A percentile compares a stretch with the other conserved stretches of the same genome.
phyloP scores from a whole-genome alignment of 2,329 filamentous ascomycete species.

The Sporothrix globosa region DNA sequence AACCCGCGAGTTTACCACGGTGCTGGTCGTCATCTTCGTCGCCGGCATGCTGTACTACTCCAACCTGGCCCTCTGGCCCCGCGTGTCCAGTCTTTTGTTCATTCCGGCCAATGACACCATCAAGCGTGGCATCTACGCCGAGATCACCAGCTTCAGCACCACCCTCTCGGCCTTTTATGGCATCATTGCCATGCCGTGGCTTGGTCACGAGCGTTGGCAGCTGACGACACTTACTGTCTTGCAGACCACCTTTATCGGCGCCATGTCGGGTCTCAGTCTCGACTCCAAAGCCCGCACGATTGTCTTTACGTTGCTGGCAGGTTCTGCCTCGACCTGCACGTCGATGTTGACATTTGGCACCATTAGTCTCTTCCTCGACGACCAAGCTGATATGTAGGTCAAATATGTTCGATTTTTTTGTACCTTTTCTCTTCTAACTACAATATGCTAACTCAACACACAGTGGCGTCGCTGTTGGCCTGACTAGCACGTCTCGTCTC shows the following conservation, averaged over 20 bases:
- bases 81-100: conserved; percentile 38
- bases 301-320: conserved; percentile 40
- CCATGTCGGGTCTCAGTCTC: conserved; percentile 42
- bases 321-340: conserved; percentile 40
- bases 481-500: conserved; percentile 43
- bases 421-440: too few species aligned
- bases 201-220: conserved; percentile 42
- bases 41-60: conserved; percentile 41
- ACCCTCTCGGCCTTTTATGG: conserved; percentile 40
- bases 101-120: conserved; percentile 38
- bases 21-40: conserved; percentile 35
- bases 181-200: conserved; percentile 36
- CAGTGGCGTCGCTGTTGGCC: conserved; percentile 42
- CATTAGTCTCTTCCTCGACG: conserved; percentile 43
- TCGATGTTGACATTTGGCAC: conserved; percentile 43
- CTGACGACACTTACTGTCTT: conserved; percentile 40
- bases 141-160: conserved; percentile 36
- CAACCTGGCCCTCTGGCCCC: conserved; percentile 39
- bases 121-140: conserved; percentile 39
- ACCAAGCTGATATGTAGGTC: conserved; percentile 44
- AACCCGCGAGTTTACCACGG: conserved; percentile 31
- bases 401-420: too few species aligned
- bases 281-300: conserved; percentile 43
- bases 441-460: too few species aligned
- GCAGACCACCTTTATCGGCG: conserved; percentile 43